Percentiles rank a stretch among this genome's conserved stretches.
Conservation (phyloP, 2,329 filamentous ascomycete genomes). For the Colletotrichum navitas region DNA sequence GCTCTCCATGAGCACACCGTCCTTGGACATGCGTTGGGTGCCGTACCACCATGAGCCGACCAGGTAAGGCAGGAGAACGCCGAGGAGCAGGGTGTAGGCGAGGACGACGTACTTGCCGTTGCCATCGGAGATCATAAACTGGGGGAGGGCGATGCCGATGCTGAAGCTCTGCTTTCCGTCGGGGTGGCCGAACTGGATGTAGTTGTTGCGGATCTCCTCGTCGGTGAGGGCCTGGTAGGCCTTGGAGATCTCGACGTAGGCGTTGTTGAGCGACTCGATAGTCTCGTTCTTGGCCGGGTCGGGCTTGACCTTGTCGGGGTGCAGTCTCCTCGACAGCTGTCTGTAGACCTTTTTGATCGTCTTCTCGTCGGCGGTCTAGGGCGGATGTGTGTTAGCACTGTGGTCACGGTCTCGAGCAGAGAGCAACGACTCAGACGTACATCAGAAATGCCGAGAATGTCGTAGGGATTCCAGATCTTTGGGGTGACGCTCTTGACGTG, state of each 20-base stretch:
- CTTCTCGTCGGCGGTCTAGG: constrained; percentile 81
- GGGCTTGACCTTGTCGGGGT: constrained; percentile 92
- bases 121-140: constrained; percentile 91
- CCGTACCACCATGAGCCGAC: constrained; percentile 99
- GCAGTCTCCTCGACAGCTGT: constrained; percentile 84
- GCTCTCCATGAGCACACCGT: constrained; percentile 91
- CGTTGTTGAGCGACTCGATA: constrained; percentile 82
- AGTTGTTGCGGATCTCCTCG: constrained; percentile 97
- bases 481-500: constrained; percentile 78
- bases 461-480: constrained; percentile 97
- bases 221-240: constrained; percentile 98
- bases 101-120: constrained; percentile 96
- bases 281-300: constrained; percentile 92
- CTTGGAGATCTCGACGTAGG: constrained; percentile 96
- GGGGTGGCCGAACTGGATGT: constrained; percentile 93
- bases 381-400: constrained; percentile 29
- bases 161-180: constrained; percentile 99
- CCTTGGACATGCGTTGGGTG: constrained; percentile 91
- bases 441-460: constrained; percentile 88
- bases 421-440: constrained; percentile 59
- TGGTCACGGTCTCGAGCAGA: constrained; percentile 1
- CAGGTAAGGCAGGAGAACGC: constrained; percentile 89
- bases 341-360: constrained; percentile 94
- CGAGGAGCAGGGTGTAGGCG: constrained; percentile 88
- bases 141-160: constrained; percentile 95